Evolutionary conservation across 352 stramenopile genomes (phyloP).

Genomic region (Phytopythium mirpurense): DNA sequence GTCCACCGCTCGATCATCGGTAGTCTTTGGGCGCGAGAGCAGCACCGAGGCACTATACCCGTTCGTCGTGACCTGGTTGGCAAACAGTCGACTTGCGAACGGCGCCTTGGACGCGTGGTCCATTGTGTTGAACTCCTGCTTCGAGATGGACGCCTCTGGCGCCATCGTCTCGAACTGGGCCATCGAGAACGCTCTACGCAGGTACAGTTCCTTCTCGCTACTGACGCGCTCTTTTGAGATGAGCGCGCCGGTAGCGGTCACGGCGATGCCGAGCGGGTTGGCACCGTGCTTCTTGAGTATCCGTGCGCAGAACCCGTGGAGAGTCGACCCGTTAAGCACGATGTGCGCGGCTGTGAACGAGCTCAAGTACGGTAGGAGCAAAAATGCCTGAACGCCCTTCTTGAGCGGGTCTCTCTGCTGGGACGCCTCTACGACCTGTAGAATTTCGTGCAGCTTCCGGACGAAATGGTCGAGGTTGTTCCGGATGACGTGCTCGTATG

Average conservation of each 20-base stretch:
- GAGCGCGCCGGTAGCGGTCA: not conserved
- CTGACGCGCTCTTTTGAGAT: not conserved
- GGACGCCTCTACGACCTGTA: conserved; percentile 1
- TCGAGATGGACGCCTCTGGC: conserved; percentile 3
- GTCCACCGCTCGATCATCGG: no score
- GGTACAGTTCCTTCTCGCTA: not conserved
- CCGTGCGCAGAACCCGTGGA: not conserved
- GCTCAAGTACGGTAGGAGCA: conserved; percentile 5
- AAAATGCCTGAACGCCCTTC: conserved; percentile 5
- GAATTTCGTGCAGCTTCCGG: conserved; percentile 3
- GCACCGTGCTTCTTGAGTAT: conserved; percentile 1
- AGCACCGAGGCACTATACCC: conserved; percentile 12
- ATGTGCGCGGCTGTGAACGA: conserved; percentile 1
- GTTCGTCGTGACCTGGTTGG: conserved; percentile 12
- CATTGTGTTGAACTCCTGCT: conserved; percentile 6
- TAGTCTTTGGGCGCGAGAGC: conserved; percentile 1
- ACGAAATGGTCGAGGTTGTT: conserved; percentile 7
- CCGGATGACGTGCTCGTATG: conserved; percentile 8
- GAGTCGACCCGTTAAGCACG: conserved; percentile 9
- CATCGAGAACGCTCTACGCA: conserved; percentile 9
- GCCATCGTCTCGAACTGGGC: conserved; percentile 8
- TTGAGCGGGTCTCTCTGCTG: not conserved
- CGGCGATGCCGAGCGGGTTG: conserved; percentile 2
- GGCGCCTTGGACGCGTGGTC: conserved; percentile 9
- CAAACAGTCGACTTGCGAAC: conserved; percentile 14